Evolutionary conservation across 371 early-diverging fungal species (phyloP).

Genomic region (Basidiobolus meristosporus): DNA sequence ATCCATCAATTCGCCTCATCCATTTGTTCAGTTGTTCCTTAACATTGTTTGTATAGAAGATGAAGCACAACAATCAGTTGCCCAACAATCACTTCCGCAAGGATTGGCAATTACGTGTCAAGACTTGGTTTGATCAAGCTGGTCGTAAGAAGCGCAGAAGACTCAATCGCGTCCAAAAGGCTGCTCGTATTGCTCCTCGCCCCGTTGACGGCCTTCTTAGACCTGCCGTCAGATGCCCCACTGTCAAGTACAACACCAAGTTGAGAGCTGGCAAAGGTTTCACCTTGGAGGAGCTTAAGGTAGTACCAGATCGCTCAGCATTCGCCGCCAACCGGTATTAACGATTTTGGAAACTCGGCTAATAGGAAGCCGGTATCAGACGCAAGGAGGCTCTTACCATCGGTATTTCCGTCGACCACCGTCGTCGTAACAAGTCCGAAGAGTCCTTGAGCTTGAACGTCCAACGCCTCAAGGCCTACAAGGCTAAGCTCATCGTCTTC

Average conservation of each 20-base stretch:
- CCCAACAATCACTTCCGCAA: slow-evolving; percentile 99
- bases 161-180: slow-evolving; percentile 82
- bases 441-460: slow-evolving; percentile 93
- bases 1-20: too few relatives aligned
- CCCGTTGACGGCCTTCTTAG: slow-evolving; percentile 94
- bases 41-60: background rate
- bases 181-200: slow-evolving; percentile 89
- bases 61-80: slow-evolving; percentile 98
- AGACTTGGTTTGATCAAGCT: slow-evolving; percentile 99
- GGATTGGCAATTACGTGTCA: slow-evolving; percentile 94
- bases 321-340: background rate
- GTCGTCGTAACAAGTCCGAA: slow-evolving; percentile 92
- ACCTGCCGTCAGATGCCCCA: slow-evolving; percentile 96
- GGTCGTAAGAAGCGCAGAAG: slow-evolving; percentile 87
- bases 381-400: slow-evolving; percentile 90
- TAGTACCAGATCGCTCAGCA: slow-evolving; percentile 12
- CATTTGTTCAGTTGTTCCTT: background rate
- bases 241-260: slow-evolving; percentile 98
- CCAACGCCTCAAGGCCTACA: slow-evolving; percentile 93
- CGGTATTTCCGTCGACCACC: slow-evolving; percentile 97
- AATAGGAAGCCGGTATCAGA: slow-evolving; percentile 79
- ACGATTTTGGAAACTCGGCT: background rate
- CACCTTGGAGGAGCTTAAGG: slow-evolving; percentile 96
- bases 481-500: slow-evolving; percentile 83
- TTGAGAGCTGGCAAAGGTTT: slow-evolving; percentile 97